Evolutionary conservation across 371 early-diverging fungal species (phyloP).

Genomic region (Saksenaea oblongispora): DNA sequence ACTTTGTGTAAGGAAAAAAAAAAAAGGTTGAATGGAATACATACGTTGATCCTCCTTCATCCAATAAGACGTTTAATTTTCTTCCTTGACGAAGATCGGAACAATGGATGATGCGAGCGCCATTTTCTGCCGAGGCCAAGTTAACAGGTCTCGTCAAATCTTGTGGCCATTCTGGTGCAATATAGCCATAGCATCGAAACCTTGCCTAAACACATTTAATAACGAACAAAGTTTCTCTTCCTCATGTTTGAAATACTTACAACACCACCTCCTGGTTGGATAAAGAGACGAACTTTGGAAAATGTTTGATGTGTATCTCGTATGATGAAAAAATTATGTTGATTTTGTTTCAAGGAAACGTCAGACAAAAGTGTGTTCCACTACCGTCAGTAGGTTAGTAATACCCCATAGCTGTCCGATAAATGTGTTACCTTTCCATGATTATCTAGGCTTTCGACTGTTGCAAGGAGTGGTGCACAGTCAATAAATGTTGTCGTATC

Average conservation of each 20-base stretch:
- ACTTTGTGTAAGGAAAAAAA: neutral
- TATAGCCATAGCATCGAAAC: slow-evolving; percentile 75
- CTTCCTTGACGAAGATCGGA: slow-evolving; percentile 71
- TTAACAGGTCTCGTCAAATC: slow-evolving; percentile 54
- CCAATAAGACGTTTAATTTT: slow-evolving; percentile 67
- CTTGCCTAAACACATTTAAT: slow-evolving; percentile 47
- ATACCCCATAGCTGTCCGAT: neutral
- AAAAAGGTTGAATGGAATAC: neutral
- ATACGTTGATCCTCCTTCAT: slow-evolving; percentile 48
- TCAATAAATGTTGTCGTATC: slow-evolving; percentile 82
- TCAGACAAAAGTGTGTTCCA: slow-evolving; percentile 73
- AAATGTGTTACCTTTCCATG: slow-evolving; percentile 6
- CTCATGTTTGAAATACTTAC: slow-evolving; percentile 44
- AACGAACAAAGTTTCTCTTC: neutral
- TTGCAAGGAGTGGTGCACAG: slow-evolving; percentile 65
- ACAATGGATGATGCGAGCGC: slow-evolving; percentile 69
- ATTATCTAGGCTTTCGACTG: slow-evolving; percentile 44
- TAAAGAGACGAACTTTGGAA: slow-evolving; percentile 68
- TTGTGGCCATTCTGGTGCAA: slow-evolving; percentile 54
- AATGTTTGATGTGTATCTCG: slow-evolving; percentile 39
- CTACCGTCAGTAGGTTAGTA: slow-evolving; percentile 17
- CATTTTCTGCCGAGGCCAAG: slow-evolving; percentile 71
- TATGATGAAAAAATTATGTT: slow-evolving; percentile 65
- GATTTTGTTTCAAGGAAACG: slow-evolving; percentile 51
- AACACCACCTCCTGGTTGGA: slow-evolving; percentile 86